Evolutionary conservation across 1,284 basidiomycete species (phyloP).

Genomic region (Agroathelia rolfsii): DNA sequence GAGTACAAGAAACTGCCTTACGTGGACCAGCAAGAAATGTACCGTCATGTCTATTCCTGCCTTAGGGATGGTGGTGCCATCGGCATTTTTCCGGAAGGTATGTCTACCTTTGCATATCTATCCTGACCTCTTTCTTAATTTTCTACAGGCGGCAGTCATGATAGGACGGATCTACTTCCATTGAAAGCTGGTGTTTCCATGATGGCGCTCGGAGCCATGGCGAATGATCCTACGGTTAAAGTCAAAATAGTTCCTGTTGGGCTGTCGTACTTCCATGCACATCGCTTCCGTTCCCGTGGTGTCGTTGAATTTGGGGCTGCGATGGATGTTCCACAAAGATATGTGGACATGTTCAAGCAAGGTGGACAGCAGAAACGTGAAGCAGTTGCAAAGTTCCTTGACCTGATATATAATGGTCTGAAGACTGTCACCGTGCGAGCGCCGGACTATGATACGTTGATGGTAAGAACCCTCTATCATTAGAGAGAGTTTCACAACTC

Average conservation of each 20-base stretch:
- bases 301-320: constrained; percentile 96
- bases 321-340: constrained; percentile 78
- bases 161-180: constrained; percentile 89
- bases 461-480: constrained; percentile 46
- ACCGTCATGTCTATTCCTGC: constrained; percentile 85
- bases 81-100: constrained; percentile 95
- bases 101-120: constrained; percentile 10
- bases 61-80: constrained; percentile 85
- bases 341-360: constrained; percentile 84
- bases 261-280: constrained; percentile 91
- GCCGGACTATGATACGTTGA: constrained; percentile 96
- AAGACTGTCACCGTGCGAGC: constrained; percentile 96
- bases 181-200: constrained; percentile 94
- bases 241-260: constrained; percentile 95
- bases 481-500: constrained; percentile 6
- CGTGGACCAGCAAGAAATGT: constrained; percentile 93
- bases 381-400: constrained; percentile 84
- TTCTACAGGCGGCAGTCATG: constrained; percentile 81
- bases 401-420: constrained; percentile 90
- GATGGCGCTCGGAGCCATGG: constrained; percentile 98
- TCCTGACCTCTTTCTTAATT: constrained; percentile 5
- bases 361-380: constrained; percentile 87
- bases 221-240: constrained; percentile 74
- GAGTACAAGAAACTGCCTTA: constrained; percentile 74
- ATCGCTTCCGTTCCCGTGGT: constrained; percentile 89